These are phyloP conservation scores for Fusarium torreyae DNA, from an alignment of 2,329 filamentous ascomycete genomes.

Conservation along the genomic window DNA sequence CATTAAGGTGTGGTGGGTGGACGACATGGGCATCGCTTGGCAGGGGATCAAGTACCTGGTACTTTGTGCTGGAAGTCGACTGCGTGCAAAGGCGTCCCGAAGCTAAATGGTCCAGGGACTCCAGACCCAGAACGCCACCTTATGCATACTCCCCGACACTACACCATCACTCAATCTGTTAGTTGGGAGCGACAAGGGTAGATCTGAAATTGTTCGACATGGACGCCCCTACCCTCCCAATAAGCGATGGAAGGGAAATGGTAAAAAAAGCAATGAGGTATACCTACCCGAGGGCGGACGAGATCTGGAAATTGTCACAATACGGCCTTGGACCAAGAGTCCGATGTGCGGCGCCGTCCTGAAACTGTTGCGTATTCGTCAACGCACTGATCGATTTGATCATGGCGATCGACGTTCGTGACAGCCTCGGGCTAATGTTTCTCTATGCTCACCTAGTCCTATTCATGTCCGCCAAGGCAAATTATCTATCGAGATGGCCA, in stretches of 20 bases:
- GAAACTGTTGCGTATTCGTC: constrained; percentile 38
- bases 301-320: constrained; percentile 24
- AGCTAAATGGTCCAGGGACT: constrained; percentile 21
- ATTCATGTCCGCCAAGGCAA: neutral
- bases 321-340: constrained; percentile 4
- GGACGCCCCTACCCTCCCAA: constrained; percentile 11
- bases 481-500: constrained; percentile 25
- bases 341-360: constrained; percentile 5
- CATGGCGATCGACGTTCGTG: constrained; percentile 31
- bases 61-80: constrained; percentile 8
- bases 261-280: neutral
- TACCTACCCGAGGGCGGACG: constrained; percentile 20
- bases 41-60: constrained; percentile 31
- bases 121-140: constrained; percentile 16
- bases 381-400: constrained; percentile 25
- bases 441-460: neutral
- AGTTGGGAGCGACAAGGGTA: constrained; percentile 29
- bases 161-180: constrained; percentile 33
- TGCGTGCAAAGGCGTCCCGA: neutral
- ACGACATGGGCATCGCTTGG: constrained; percentile 20
- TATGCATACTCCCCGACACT: constrained; percentile 43
- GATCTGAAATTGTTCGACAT: constrained; percentile 35
- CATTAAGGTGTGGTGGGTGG: constrained; percentile 18
- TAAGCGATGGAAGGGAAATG: neutral
- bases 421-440: neutral